Evolutionary conservation across 2,329 filamentous ascomycete species (phyloP), one percentile per base, ranked within the genome.

Genomic region (Aspergillus ochraceus): DNA sequence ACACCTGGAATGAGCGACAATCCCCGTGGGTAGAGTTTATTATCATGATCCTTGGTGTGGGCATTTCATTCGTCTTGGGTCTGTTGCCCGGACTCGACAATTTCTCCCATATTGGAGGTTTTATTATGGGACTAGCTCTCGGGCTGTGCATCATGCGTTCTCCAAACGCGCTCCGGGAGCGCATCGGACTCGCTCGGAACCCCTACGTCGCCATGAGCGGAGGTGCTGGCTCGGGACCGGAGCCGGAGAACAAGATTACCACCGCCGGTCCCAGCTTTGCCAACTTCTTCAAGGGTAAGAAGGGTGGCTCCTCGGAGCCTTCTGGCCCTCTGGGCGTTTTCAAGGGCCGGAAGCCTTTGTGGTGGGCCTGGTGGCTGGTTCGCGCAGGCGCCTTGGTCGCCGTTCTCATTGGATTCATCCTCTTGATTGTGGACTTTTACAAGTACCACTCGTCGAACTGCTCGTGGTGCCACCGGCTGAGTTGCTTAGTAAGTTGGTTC

Each of bases 351-450:
- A 97, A 96, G 74, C 90, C 90, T 22, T 82, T 97, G 8, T 99
- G 95, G 95, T 99, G 95, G 95, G 90, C 81, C 6, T 99, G 95
- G 95, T 98, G 94, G 94, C 77, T 97, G 22, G 83, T 98, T 29
- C 86, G 95, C 19, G 90, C 85, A 1, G 91, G 84, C 0, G 88
- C 90, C 24, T 79, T 99, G 54, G 84, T 97, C 8, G 84, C 88
- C n/a, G 90, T 93, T 36, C 81, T 97, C 39, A 84, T 96, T 46
- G 89, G 89, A 1, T 97, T 98, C 74, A 90, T 97, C 62, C 79
- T 97, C 49, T 81, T 99, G 55, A 76, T 98, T 61, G 88, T 92
- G 73, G 95, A 97, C 79, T 99, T 99, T 74, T 98, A 98, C 78
- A 85, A 85, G 64, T 88, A 89, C 74, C 84, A 85, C 60, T 68